phyloP scores from a whole-genome alignment of 805 yeast species.

The Priceomyces carsonii region DNA sequence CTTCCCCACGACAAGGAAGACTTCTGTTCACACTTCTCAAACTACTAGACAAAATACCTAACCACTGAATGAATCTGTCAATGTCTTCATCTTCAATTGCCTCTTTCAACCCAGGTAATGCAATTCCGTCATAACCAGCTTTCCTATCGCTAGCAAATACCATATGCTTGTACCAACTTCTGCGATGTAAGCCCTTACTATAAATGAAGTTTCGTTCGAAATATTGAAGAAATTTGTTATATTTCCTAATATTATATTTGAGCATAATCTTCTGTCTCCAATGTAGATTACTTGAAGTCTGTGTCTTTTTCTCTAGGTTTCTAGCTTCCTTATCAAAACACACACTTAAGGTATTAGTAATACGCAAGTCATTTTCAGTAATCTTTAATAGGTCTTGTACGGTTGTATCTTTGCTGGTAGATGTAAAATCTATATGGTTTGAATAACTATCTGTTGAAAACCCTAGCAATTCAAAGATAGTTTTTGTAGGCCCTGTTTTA shows the following conservation, averaged over 20 bases:
- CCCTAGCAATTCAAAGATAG: slow-evolving; percentile 20
- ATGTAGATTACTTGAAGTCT: slow-evolving; percentile 28
- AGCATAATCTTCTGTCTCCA: slow-evolving; percentile 39
- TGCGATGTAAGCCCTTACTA: slow-evolving; percentile 44
- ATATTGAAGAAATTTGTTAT: slow-evolving; percentile 39
- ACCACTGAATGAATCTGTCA: slow-evolving; percentile 44
- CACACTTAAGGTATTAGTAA: slow-evolving; percentile 20
- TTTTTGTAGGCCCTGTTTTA: slow-evolving; percentile 8
- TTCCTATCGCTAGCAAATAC: slow-evolving; percentile 59
- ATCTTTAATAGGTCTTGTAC: slow-evolving; percentile 22
- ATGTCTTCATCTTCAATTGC: slow-evolving; percentile 50
- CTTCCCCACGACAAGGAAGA: too few relatives aligned
- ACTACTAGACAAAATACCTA: slow-evolving; percentile 41
- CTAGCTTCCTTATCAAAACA: slow-evolving; percentile 29
- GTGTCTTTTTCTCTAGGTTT: slow-evolving; percentile 28
- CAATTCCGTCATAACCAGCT: slow-evolving; percentile 51
- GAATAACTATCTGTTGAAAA: slow-evolving; percentile 6
- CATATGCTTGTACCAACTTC: slow-evolving; percentile 65
- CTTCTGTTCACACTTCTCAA: slow-evolving; percentile 28
- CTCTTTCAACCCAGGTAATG: slow-evolving; percentile 62
- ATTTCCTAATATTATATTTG: slow-evolving; percentile 28
- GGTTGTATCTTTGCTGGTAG: slow-evolving; percentile 18
- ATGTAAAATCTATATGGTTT: slow-evolving; percentile 6
- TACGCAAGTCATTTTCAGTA: slow-evolving; percentile 19
- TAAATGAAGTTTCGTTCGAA: slow-evolving; percentile 57